phyloP scores from a whole-genome alignment of 176 grass and related monocot genomes.

The Zoysia pacifica region DNA sequence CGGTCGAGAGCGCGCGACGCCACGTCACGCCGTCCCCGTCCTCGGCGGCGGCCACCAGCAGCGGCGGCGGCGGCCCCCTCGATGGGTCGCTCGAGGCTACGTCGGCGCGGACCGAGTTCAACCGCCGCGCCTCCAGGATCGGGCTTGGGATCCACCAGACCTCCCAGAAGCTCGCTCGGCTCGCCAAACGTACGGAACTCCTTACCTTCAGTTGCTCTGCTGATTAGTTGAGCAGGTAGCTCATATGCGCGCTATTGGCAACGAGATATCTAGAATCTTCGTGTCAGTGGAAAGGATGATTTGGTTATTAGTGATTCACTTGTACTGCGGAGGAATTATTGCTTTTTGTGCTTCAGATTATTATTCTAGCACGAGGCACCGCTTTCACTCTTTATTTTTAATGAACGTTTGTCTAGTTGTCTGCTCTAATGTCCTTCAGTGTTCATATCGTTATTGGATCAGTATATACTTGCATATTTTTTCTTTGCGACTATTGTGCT shows the following conservation, averaged over 20 bases:
- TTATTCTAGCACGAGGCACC: background rate
- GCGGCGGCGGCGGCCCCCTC: constrained; percentile 38
- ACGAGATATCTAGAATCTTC: constrained; percentile 1
- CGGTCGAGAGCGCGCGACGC: constrained; percentile 72
- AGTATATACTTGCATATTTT: background rate
- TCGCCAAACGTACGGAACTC: constrained; percentile 59
- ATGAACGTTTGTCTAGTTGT: background rate
- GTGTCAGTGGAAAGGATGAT: background rate
- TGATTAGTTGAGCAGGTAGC: background rate
- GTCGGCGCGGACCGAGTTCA: constrained; percentile 83
- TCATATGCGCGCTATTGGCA: background rate
- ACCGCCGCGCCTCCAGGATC: constrained; percentile 78
- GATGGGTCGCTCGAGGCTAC: constrained; percentile 42
- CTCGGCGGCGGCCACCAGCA: constrained; percentile 17
- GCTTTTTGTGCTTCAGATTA: background rate
- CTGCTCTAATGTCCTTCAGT: background rate
- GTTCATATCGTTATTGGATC: background rate
- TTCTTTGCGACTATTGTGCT: background rate
- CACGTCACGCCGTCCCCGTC: constrained; percentile 29
- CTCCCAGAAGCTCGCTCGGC: constrained; percentile 84
- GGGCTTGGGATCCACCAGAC: constrained; percentile 94
- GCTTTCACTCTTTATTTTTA: background rate
- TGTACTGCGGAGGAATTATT: background rate
- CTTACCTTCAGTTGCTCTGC: background rate
- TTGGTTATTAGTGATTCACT: background rate